These are phyloP conservation scores for Melanomma pulvis-pyrius DNA, from an alignment of 495 filamentous ascomycete genomes.

Conservation along the genomic window DNA sequence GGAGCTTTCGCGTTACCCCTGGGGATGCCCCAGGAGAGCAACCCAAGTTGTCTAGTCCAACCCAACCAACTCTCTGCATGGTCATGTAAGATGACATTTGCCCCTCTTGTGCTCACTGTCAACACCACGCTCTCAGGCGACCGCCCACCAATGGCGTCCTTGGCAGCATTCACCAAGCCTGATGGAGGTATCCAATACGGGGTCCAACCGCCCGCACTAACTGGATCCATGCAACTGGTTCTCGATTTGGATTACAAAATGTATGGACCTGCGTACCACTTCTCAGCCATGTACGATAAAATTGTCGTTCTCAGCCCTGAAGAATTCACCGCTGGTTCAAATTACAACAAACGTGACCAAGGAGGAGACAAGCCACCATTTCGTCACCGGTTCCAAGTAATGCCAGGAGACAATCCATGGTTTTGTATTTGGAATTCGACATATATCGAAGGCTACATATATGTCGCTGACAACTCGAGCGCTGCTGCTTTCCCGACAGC, in stretches of 20 bases:
- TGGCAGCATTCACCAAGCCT: conserved; percentile 37
- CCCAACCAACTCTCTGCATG: conserved; percentile 65
- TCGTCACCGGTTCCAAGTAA: conserved; percentile 45
- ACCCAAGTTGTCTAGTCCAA: conserved; percentile 68
- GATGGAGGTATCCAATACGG: conserved; percentile 54
- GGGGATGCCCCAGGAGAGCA: conserved; percentile 56
- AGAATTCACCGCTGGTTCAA: conserved; percentile 44
- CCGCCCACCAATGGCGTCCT: conserved; percentile 28
- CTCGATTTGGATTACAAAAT: conserved; percentile 62
- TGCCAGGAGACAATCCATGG: conserved; percentile 73
- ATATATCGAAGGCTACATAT: conserved; percentile 79
- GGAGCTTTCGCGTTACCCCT: conserved; percentile 66
- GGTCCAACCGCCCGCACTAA: conserved; percentile 67
- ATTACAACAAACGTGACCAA: conserved; percentile 12
- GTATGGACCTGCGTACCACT: conserved; percentile 76
- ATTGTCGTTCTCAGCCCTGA: conserved; percentile 70
- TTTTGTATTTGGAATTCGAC: conserved; percentile 88
- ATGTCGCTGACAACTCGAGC: conserved; percentile 51
- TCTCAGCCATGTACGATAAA: conserved; percentile 74
- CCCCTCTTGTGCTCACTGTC: conserved; percentile 45
- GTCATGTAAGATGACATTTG: conserved; percentile 59
- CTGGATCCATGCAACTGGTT: conserved; percentile 60
- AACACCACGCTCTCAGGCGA: conserved; percentile 36
- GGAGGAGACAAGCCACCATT: conserved; percentile 18
- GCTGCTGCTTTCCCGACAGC: conserved; percentile 23